phyloP scores from a whole-genome alignment of 352 stramenopile species.

The Phytopythium ostracodes region DNA sequence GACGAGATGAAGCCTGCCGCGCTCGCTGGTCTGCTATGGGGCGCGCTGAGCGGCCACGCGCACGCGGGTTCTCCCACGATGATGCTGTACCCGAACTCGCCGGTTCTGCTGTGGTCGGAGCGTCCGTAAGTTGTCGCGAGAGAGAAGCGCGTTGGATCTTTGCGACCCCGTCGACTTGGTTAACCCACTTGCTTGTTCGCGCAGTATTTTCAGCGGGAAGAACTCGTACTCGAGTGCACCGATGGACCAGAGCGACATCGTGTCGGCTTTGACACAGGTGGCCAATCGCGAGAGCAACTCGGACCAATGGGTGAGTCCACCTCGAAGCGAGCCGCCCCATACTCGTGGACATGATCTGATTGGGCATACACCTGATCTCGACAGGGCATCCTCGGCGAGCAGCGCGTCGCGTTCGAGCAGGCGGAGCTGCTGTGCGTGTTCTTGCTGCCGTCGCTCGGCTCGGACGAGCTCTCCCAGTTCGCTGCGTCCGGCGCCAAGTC shows the following conservation, averaged over 20 bases:
- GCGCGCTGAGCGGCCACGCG: conserved; percentile 22
- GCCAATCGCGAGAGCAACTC: conserved; percentile 20
- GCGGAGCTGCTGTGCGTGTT: conserved; percentile 63
- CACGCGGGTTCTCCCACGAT: conserved; percentile 10
- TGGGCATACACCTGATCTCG: background rate
- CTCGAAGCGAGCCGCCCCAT: background rate
- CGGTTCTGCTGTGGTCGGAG: conserved; percentile 64
- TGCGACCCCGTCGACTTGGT: background rate
- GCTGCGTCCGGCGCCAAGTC: conserved; percentile 16
- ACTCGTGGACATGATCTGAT: no score
- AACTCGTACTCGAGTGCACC: conserved; percentile 45
- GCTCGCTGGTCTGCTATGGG: conserved; percentile 13
- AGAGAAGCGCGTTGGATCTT: conserved; percentile 4
- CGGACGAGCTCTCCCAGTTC: conserved; percentile 42
- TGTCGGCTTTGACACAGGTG: conserved; percentile 22
- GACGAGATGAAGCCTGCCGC: conserved; percentile 25
- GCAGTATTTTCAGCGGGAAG: conserved; percentile 38
- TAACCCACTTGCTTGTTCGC: background rate
- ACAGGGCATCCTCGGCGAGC: conserved; percentile 36
- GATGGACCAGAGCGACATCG: conserved; percentile 38
- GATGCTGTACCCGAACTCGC: conserved; percentile 46
- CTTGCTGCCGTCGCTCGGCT: conserved; percentile 33
- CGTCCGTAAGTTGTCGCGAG: conserved; percentile 40
- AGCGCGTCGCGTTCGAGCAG: conserved; percentile 8
- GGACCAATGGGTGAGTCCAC: conserved; percentile 32